phyloP scores from a whole-genome alignment of 148 eudicot species.

The Chenopodium berlandieri region DNA sequence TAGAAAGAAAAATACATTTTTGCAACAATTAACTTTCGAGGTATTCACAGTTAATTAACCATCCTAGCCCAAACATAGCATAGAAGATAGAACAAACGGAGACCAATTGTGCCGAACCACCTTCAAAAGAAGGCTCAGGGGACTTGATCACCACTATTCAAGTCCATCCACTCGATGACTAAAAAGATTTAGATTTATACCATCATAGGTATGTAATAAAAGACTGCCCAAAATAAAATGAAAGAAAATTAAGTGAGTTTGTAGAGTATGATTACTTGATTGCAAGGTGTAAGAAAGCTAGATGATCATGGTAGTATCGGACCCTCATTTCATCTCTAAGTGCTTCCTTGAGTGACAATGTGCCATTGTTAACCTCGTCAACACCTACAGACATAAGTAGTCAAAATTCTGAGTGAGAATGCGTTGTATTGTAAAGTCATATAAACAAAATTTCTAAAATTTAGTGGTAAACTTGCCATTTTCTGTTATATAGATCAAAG shows the following conservation, averaged over 20 bases:
- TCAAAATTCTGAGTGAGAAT: not conserved
- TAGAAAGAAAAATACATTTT: not conserved
- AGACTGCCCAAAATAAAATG: no score
- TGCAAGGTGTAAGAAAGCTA: conserved; percentile 22
- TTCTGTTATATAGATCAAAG: conserved; percentile 32
- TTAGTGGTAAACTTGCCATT: conserved; percentile 21
- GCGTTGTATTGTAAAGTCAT: not conserved
- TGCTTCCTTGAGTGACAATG: conserved; percentile 26
- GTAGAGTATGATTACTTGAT: conserved; percentile 7
- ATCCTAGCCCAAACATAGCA: no score
- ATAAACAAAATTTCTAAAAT: not conserved
- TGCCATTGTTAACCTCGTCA: conserved; percentile 19
- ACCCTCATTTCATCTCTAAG: conserved; percentile 26
- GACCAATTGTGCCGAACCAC: no score
- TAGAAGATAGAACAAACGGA: no score
- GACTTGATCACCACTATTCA: no score
- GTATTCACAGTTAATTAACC: no score
- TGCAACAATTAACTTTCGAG: not conserved
- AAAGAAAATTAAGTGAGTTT: no score
- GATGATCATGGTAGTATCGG: conserved; percentile 31
- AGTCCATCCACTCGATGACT: no score
- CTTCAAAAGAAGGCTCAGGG: no score
- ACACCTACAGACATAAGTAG: conserved; percentile 19
- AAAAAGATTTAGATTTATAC: no score
- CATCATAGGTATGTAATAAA: no score